phyloP scores from a whole-genome alignment of 306 rosid genomes.

The Prosopis cineraria region DNA sequence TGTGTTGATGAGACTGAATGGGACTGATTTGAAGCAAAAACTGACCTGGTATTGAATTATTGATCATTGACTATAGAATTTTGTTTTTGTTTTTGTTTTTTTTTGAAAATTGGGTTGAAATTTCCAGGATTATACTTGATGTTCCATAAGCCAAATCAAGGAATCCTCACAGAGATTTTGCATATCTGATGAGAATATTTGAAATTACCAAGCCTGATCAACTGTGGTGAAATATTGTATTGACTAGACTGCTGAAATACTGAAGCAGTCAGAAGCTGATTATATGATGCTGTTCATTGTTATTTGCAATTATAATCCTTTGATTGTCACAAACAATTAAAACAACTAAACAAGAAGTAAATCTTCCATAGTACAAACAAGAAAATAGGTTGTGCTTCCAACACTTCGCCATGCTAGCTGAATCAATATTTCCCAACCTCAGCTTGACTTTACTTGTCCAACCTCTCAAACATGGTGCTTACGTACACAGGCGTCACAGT shows the following conservation, averaged over 20 bases:
- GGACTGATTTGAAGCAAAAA: conserved; percentile 7
- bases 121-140: background rate
- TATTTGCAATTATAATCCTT: background rate
- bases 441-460: background rate
- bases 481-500: background rate
- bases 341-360: background rate
- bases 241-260: background rate
- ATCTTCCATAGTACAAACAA: conserved; percentile 1
- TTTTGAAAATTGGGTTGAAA: background rate
- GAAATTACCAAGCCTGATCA: conserved; percentile 18
- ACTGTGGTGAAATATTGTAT: conserved; percentile 5
- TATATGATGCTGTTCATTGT: background rate
- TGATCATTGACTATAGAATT: background rate
- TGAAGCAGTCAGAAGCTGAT: conserved; percentile 2
- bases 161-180: conserved; percentile 5
- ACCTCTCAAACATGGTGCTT: background rate
- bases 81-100: too few relatives aligned
- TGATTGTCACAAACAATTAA: background rate
- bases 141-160: background rate
- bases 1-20: background rate
- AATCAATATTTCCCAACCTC: too few relatives aligned
- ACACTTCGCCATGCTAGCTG: background rate
- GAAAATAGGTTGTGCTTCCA: background rate
- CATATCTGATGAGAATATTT: conserved; percentile 12
- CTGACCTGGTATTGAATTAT: background rate